Evolutionary conservation across 2,329 filamentous ascomycete species (phyloP).

Genomic region (Fusarium newnesense): DNA sequence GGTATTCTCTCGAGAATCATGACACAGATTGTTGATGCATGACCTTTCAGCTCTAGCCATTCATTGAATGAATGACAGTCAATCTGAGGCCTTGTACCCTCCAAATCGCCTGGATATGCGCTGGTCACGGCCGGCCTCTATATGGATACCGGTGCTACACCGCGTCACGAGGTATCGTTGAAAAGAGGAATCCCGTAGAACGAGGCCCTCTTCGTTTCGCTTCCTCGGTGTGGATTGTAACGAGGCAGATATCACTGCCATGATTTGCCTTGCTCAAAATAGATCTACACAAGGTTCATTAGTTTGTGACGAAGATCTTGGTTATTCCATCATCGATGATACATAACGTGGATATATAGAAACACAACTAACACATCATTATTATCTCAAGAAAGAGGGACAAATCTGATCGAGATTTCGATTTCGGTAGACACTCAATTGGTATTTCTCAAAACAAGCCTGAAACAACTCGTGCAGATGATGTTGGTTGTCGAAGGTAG

Average conservation of each 20-base stretch:
- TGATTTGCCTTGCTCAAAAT: background rate
- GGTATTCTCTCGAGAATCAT: slow-evolving; percentile 4
- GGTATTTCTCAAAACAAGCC: slow-evolving; percentile 3
- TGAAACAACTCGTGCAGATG: background rate
- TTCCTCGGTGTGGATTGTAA: slow-evolving; percentile 2
- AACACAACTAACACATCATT: background rate
- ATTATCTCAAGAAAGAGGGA: background rate
- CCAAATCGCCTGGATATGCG: background rate
- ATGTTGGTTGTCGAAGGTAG: background rate
- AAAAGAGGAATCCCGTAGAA: slow-evolving; percentile 24
- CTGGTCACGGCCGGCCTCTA: background rate
- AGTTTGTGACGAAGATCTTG: background rate
- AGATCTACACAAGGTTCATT: background rate
- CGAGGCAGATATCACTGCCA: background rate
- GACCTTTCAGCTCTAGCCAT: background rate
- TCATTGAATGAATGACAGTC: background rate
- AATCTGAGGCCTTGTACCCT: background rate
- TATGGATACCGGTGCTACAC: background rate
- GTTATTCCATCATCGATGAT: slow-evolving; percentile 2
- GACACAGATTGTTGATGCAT: background rate
- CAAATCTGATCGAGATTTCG: background rate
- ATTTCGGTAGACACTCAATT: background rate
- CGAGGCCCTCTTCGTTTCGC: background rate
- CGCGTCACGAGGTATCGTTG: slow-evolving; percentile 5
- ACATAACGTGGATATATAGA: background rate